Evolutionary conservation across 179 eudicot species (phyloP), one percentile per base, ranked within the genome.

Genomic region (Silene coronaria): DNA sequence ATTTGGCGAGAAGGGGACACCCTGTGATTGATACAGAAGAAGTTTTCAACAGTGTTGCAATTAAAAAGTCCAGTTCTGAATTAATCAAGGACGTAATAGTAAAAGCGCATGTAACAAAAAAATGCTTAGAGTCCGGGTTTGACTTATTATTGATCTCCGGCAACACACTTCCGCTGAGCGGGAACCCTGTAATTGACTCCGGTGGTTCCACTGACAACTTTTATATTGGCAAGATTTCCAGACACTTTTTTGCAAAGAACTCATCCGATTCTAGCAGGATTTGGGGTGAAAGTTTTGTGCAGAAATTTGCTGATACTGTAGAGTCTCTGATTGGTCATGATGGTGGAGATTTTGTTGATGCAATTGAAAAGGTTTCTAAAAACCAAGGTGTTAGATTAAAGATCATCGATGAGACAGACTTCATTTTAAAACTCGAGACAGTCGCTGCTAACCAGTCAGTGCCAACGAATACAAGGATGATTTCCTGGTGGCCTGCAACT

Each of bases 1-100:
- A 93, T 84, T 89, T 96, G 80, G 79, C 88, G 13, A 89, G 97
- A 76, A 77, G 93, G 68, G 99, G 99, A 67, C 91, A 91, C 80
- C 97, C 93, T 6, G 92, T 89, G 77, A 82, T 93, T 55, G 84
- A 87, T 55, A 77, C 78, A 42, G 88, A 86, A 71, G 70, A 70
- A 74, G 79, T 88, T 68, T 81, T 80, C 76, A 82, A 86, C 59
- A 79, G 79, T 76, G 75, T 55, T 5, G 73, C 59, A 46, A 74
- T 76, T 75, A 79, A 77, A 57, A 84, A 82, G 74, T 69, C 86
- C 7, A 74, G 62, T 22, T 27, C 71, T 30, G 87, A 84, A 64
- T 64, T 82, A 58, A 64, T 79, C 42, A 90, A 85, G 63, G 90
- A 87, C 72, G 80, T 82, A 51, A 17, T 87, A 28, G 89, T 86